Evolutionary conservation across 2,329 filamentous ascomycete species (phyloP), one percentile per base, ranked within the genome.

Genomic region (Stenocarpella maydis): DNA sequence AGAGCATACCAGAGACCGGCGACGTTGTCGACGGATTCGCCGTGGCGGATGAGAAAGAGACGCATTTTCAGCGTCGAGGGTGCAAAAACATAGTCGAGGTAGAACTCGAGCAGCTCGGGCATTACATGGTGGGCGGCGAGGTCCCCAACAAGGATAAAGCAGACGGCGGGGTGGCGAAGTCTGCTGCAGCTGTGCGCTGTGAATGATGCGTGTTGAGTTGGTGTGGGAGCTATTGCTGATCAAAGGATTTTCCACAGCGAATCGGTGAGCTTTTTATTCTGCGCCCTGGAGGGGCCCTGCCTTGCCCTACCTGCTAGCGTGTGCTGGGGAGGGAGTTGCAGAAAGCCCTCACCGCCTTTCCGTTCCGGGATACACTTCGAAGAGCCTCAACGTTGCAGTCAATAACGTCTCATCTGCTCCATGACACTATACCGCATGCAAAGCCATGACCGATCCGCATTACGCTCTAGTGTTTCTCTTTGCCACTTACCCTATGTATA

Each of bases 21-120:
- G 69, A 96, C 91, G 79, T 97, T 97, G 81, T 97, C 92, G 73
- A 97, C 92, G 19, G 93, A 95, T 82, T 97, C 94, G 76, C 91
- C 94, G 84, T 97, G 94, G 68, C 94, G 90, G 75, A 97, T 89
- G 75, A 97, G 86, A 75, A 94, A 89, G 67, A 97, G 79, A 76
- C 85, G 86, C 65, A 67, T 67, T 47, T 58, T 67, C 65, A 67
- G 65, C 65, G 52, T 67, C 65, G 52, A 21, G 8, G 54, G n/a
- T 53, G 34, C 7, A 50, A 21, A 37, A 67, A 31, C 65, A 67
- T 67, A 17, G 17, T 49, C 41, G 28, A 37, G 24, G 65, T 37
- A 9, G 34, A 37, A 37, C 34, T 37, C 31, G 14, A 34, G 31
- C 10, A 39, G 9, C 34, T 37, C 34, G 7, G 10, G 52, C 43